phyloP scores from a whole-genome alignment of 106 monocot genomes.

The Alisma plantagoaquatica region DNA sequence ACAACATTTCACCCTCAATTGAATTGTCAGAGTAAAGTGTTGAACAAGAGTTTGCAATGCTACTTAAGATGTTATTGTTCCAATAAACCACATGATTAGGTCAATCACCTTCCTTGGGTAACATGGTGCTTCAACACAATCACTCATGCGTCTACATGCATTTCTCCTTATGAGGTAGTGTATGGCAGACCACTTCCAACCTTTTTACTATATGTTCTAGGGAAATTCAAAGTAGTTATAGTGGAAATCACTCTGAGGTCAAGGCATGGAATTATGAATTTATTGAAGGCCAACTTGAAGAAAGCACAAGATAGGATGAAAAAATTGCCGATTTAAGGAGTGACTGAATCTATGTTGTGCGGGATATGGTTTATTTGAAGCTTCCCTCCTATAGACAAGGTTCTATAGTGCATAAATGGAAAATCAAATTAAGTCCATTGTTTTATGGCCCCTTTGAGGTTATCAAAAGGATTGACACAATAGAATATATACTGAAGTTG shows the following conservation, averaged over 20 bases:
- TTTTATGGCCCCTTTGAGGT: neutral
- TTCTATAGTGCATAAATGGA: neutral
- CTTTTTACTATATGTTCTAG: neutral
- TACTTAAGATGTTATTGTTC: neutral
- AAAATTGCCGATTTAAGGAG: no score
- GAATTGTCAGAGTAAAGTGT: neutral
- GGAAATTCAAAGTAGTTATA: neutral
- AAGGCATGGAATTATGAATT: neutral
- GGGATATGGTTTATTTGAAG: neutral
- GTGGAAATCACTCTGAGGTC: neutral
- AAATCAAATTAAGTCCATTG: neutral
- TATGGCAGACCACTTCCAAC: neutral
- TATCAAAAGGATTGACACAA: neutral
- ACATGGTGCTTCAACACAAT: constrained; percentile 2
- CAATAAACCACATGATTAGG: neutral
- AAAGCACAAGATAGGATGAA: neutral
- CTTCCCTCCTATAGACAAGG: neutral
- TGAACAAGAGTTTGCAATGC: neutral
- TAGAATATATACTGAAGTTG: neutral
- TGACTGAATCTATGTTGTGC: neutral
- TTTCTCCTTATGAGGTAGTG: constrained; percentile 1
- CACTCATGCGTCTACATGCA: neutral
- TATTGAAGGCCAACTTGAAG: neutral
- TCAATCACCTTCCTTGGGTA: neutral
- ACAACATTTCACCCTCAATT: neutral